A percentile compares a stretch with the other conserved stretches of the same genome.
Conservation (phyloP, 1,284 basidiomycete species). For the Melampsora larici-populina region DNA sequence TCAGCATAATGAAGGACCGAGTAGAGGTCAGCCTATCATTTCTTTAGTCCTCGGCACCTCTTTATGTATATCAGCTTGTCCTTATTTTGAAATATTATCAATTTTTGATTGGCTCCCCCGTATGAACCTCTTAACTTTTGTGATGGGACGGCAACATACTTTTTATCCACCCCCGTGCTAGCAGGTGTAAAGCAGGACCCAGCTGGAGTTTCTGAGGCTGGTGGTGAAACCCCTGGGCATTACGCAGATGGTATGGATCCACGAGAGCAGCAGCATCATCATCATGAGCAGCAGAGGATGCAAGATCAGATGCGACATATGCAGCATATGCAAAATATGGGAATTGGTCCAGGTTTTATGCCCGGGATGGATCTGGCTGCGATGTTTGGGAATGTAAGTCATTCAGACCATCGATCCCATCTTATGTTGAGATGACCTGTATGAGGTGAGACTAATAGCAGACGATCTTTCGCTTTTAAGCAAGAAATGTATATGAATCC, state of each 20-base stretch:
- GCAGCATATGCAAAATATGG: slow-evolving; percentile 42
- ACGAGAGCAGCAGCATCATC: slow-evolving; percentile 42
- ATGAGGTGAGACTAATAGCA: slow-evolving; percentile 16
- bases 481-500: slow-evolving; percentile 43
- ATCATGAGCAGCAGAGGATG: slow-evolving; percentile 43
- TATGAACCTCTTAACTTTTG: not conserved
- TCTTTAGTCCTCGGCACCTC: not conserved
- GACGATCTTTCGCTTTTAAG: not conserved
- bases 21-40: slow-evolving; percentile 42
- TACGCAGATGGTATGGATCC: slow-evolving; percentile 42
- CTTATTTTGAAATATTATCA: slow-evolving; percentile 6
- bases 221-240: slow-evolving; percentile 20
- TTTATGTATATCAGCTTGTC: slow-evolving; percentile 7
- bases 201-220: slow-evolving; percentile 24
- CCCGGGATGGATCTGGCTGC: slow-evolving; percentile 42
- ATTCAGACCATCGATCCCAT: not conserved
- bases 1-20: slow-evolving; percentile 40
- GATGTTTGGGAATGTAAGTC: slow-evolving; percentile 43
- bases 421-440: not conserved
- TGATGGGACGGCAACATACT: not conserved
- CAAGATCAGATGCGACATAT: slow-evolving; percentile 43
- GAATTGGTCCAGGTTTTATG: slow-evolving; percentile 38
- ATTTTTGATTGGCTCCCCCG: not conserved
- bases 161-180: slow-evolving; percentile 22
- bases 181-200: slow-evolving; percentile 39